These are phyloP conservation scores for Eucalyptus caleyi DNA, from an alignment of 345 rosid species.

Conservation along the genomic window DNA sequence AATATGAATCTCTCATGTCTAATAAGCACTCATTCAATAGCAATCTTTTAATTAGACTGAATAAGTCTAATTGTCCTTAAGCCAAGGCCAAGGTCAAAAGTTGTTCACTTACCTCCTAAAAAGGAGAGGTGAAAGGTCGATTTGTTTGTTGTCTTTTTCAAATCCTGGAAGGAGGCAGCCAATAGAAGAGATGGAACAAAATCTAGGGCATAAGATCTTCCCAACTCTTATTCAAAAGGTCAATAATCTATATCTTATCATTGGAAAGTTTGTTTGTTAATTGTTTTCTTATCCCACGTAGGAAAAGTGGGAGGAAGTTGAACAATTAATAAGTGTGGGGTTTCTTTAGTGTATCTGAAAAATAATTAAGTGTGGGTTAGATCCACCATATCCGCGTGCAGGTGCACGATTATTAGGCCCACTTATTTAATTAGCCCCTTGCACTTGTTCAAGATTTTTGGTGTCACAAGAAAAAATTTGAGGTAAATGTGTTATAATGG, in stretches of 20 bases:
- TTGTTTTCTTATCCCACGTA: no score
- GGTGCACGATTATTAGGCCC: no score
- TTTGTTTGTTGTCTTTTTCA: not conserved
- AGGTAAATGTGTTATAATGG: no score
- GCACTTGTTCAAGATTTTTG: no score
- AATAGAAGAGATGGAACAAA: not conserved
- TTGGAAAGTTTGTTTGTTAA: no score
- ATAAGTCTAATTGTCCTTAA: not conserved
- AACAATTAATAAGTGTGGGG: no score
- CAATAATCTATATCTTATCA: not conserved
- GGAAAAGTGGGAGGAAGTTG: fast-evolving
- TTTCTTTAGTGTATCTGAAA: no score
- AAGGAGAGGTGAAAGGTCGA: not conserved
- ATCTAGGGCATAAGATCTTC: not conserved
- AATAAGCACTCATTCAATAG: not conserved
- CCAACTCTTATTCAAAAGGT: not conserved
- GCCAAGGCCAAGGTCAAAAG: not conserved
- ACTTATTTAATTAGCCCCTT: no score
- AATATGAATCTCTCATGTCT: not conserved
- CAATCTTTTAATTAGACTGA: not conserved
- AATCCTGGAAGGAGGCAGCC: not conserved
- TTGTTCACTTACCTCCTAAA: not conserved
- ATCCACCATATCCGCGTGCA: no score
- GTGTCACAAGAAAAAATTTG: no score
- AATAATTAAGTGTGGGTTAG: no score